Conservation (phyloP, 352 stramenopile genomes). For the Saprolegnia diclina region DNA sequence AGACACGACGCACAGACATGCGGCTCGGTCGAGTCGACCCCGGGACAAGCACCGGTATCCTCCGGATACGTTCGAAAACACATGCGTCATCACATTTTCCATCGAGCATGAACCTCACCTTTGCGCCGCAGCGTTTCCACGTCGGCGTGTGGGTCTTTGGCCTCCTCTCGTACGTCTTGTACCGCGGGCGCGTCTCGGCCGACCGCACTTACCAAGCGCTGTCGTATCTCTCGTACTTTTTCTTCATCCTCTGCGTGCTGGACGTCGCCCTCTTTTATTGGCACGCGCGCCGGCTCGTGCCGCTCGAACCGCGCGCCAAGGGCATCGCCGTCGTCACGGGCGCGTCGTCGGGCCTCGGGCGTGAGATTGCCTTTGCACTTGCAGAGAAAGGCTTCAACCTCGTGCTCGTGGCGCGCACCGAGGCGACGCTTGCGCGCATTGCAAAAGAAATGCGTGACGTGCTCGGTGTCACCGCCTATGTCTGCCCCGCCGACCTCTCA, state of each 20-base stretch:
- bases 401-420: slow-evolving; percentile 52
- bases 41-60: too few relatives aligned
- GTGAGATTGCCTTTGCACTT: slow-evolving; percentile 72
- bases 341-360: slow-evolving; percentile 61
- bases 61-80: neutral
- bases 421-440: slow-evolving; percentile 61
- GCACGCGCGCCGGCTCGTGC: slow-evolving; percentile 36
- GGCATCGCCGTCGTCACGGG: slow-evolving; percentile 89
- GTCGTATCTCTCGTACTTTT: neutral
- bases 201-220: neutral
- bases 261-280: slow-evolving; percentile 20
- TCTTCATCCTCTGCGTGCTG: slow-evolving; percentile 3
- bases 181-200: neutral
- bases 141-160: neutral
- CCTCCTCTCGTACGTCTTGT: slow-evolving; percentile 4
- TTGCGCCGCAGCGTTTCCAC: neutral
- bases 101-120: neutral
- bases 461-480: slow-evolving; percentile 47
- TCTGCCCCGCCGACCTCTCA: slow-evolving; percentile 55
- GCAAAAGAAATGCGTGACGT: slow-evolving; percentile 68
- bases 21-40: too few relatives aligned
- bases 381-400: slow-evolving; percentile 77
- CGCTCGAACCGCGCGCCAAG: slow-evolving; percentile 91
- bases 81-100: neutral
- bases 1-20: neutral